phyloP scores from a whole-genome alignment of 2,329 filamentous ascomycete genomes.

The Akanthomyces lecanii region DNA sequence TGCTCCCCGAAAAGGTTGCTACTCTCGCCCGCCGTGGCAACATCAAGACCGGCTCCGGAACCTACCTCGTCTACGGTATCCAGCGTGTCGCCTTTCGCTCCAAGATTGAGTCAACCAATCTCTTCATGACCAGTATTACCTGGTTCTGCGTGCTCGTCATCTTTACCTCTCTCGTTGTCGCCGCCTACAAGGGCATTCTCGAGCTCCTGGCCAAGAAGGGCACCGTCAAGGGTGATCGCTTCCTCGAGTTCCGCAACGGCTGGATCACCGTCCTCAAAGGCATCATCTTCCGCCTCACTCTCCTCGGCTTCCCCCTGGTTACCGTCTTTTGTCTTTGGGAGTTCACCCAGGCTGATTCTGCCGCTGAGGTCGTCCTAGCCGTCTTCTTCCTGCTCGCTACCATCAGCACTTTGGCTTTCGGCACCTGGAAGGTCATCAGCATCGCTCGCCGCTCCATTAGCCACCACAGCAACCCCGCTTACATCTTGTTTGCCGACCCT shows the following conservation, averaged over 20 bases:
- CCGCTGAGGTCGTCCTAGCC: slow-evolving; percentile 80
- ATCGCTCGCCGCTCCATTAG: slow-evolving; percentile 82
- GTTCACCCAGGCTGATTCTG: slow-evolving; percentile 78
- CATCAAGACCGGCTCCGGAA: slow-evolving; percentile 50
- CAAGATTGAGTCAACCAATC: slow-evolving; percentile 81
- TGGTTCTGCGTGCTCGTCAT: slow-evolving; percentile 86
- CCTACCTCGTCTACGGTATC: slow-evolving; percentile 70
- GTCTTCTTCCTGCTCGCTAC: slow-evolving; percentile 86
- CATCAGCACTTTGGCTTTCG: slow-evolving; percentile 74
- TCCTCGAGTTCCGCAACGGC: slow-evolving; percentile 88
- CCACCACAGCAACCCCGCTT: slow-evolving; percentile 94
- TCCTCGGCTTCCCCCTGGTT: slow-evolving; percentile 91
- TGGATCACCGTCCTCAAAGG: slow-evolving; percentile 92
- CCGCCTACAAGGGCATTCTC: slow-evolving; percentile 74
- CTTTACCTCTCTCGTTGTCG: slow-evolving; percentile 67
- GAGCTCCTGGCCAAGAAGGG: slow-evolving; percentile 70
- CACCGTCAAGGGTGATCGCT: slow-evolving; percentile 80
- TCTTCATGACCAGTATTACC: slow-evolving; percentile 85
- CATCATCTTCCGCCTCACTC: slow-evolving; percentile 82
- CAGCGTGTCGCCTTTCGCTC: slow-evolving; percentile 84
- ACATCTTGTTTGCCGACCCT: slow-evolving; percentile 96
- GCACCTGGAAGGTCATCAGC: slow-evolving; percentile 81
- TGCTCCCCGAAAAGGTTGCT: slow-evolving; percentile 44
- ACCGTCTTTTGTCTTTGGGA: slow-evolving; percentile 90
- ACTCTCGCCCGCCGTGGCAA: slow-evolving; percentile 51